These are phyloP conservation scores for Mucor saturninus DNA, from an alignment of 371 early-diverging fungal species.

Conservation along the genomic window DNA sequence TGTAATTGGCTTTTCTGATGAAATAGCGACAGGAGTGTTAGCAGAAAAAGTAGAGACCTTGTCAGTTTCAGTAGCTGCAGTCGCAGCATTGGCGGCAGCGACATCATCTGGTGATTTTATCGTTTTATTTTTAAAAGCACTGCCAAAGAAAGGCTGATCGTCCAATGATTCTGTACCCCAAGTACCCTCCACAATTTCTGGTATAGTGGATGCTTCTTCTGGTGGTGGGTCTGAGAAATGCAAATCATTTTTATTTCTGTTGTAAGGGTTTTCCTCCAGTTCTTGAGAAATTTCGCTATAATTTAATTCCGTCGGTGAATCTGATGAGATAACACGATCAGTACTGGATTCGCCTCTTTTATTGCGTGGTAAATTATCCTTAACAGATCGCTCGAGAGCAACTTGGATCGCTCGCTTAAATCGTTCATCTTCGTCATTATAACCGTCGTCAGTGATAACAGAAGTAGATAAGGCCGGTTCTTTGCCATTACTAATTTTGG, in stretches of 20 bases:
- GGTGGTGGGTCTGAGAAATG: too few species aligned
- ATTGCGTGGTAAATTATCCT: background rate
- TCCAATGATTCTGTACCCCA: conserved; percentile 12
- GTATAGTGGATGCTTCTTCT: background rate
- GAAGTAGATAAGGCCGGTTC: background rate
- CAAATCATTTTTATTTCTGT: background rate
- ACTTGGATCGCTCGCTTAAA: conserved; percentile 25
- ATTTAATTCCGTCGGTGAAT: background rate
- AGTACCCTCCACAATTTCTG: background rate
- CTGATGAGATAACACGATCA: background rate
- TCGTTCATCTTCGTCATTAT: conserved; percentile 32
- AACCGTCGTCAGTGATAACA: conserved; percentile 11
- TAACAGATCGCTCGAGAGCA: conserved; percentile 30
- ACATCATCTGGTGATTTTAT: background rate
- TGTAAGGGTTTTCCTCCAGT: background rate
- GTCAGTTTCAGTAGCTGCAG: too few species aligned
- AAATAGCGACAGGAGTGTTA: too few species aligned
- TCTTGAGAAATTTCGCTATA: background rate
- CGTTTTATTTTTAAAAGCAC: background rate
- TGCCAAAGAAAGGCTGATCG: conserved; percentile 2
- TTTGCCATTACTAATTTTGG: background rate
- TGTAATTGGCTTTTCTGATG: too few species aligned
- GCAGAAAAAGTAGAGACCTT: too few species aligned
- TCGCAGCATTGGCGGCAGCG: too few species aligned
- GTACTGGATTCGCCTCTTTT: background rate